Evolutionary conservation across 768 basidiomycete genomes (phyloP).

Genomic region (Pleurotus eryngii): DNA sequence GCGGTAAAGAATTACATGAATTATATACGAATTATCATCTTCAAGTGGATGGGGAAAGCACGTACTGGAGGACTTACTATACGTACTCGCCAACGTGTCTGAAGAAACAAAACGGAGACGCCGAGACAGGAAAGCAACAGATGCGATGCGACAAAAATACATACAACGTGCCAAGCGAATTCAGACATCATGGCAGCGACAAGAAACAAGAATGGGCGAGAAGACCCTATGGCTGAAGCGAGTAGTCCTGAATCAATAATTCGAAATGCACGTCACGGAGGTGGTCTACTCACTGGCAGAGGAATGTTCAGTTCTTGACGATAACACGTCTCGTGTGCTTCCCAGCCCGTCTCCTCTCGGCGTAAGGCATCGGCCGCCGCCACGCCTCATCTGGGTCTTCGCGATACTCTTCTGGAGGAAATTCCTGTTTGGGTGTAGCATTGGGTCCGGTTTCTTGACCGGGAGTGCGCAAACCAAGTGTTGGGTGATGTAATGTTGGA

Average conservation of each 20-base stretch:
- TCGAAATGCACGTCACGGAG: neutral
- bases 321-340: constrained; percentile 78
- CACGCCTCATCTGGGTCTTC: constrained; percentile 68
- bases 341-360: constrained; percentile 72
- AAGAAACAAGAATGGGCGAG: neutral
- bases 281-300: neutral
- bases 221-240: too few species aligned
- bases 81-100: neutral
- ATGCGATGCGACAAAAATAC: neutral
- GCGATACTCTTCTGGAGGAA: constrained; percentile 44
- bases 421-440: constrained; percentile 30
- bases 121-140: neutral
- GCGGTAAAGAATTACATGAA: neutral
- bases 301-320: constrained; percentile 39
- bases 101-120: neutral
- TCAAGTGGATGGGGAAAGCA: neutral
- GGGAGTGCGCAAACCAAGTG: constrained; percentile 41
- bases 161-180: neutral
- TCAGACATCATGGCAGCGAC: neutral
- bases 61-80: neutral
- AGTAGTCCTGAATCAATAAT: neutral
- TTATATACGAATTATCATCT: constrained; percentile 1
- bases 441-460: constrained; percentile 37
- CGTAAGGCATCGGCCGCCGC: constrained; percentile 69
- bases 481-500: constrained; percentile 28